Base-by-base conservation (phyloP, 176 grass and related monocot species). In the Eremochloa ophiuroides region DNA sequence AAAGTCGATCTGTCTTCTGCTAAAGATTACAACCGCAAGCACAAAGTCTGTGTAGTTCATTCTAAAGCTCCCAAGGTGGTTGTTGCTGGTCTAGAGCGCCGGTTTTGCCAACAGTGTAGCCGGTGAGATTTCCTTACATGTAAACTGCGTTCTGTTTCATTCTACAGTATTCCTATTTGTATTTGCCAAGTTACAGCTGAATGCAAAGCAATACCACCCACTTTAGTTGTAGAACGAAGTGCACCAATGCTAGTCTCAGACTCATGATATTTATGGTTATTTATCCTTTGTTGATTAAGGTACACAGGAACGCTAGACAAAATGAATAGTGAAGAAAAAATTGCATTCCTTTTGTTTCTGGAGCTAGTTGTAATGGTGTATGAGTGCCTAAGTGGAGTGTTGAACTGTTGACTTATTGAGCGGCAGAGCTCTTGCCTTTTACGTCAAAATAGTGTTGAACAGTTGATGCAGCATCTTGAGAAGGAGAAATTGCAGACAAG, bases 21-120 rank as follows among this genome's bases (percentile, higher is more conserved):
- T 2, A 91, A 91, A 74, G 89, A 85, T 60, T 94, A 94, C 47
- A 87, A 94, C 34, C 87, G 93, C 35, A 94, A 94, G 78, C 93
- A 94, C 82, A 86, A 83, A 68, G 87, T 94, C 43, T 94, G 93
- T 25, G 87, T 89, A 80, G 53, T 18, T 39, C 93, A 94, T 71
- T 87, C 89, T 12, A 94, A 94, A 73, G 86, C 72, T 53, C 81
- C 93, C 17, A 87, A 66, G 66, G 93, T 94, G 22, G 20, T 89
- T 62, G 93, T 94, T 18, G 82, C 87, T 17, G 93, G 93, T 40
- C 82, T 89, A 39, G 93, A 94, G 73, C 86, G 93, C 66, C 84
- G 93, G 43, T 94, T 94, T 71, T 94, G 93, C 48, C 93, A 94
- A 75, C 93, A 94, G 74, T 94, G 93, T 79, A 94, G 93, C 74